Evolutionary conservation across 2,329 filamentous ascomycete genomes (phyloP).

Genomic region (Leptographium wingfieldii): DNA sequence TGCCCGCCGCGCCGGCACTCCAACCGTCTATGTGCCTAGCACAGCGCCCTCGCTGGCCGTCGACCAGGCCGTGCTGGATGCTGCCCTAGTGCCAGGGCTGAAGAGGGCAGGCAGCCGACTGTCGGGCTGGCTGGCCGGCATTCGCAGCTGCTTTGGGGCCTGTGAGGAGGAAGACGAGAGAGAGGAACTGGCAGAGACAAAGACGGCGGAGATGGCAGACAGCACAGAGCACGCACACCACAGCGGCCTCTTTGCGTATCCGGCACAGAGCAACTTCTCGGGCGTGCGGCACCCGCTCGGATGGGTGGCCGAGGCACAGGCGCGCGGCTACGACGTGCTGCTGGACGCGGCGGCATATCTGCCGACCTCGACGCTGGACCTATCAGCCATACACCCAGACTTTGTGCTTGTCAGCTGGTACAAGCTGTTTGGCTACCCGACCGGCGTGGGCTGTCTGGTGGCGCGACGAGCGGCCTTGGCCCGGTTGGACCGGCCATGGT

Average conservation of each 20-base stretch:
- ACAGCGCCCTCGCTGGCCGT: slow-evolving; percentile 18
- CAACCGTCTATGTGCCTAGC: slow-evolving; percentile 20
- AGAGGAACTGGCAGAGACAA: not conserved
- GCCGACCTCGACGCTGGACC: slow-evolving; percentile 23
- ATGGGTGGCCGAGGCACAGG: slow-evolving; percentile 23
- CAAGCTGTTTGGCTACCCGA: slow-evolving; percentile 29
- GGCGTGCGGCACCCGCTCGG: slow-evolving; percentile 28
- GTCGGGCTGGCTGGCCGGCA: not conserved
- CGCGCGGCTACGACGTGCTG: slow-evolving; percentile 25
- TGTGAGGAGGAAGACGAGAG: not conserved
- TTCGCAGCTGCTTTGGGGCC: not conserved
- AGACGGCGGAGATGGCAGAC: not conserved
- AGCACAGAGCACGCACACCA: slow-evolving; percentile 6
- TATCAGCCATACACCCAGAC: slow-evolving; percentile 22
- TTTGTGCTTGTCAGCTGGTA: slow-evolving; percentile 28
- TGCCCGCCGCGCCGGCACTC: slow-evolving; percentile 16
- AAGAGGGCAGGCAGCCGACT: not conserved
- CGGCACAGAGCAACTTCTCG: slow-evolving; percentile 32
- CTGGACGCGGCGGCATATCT: slow-evolving; percentile 28
- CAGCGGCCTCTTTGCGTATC: slow-evolving; percentile 29
- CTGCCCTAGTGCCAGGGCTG: slow-evolving; percentile 11
- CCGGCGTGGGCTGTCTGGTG: slow-evolving; percentile 27
- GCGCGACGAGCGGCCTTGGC: slow-evolving; percentile 20
- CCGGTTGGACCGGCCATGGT: slow-evolving; percentile 24
- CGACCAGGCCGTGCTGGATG: slow-evolving; percentile 14